phyloP scores from a whole-genome alignment of 192 early-diverging fungal genomes.

The Rhizoclosmatium sp. region DNA sequence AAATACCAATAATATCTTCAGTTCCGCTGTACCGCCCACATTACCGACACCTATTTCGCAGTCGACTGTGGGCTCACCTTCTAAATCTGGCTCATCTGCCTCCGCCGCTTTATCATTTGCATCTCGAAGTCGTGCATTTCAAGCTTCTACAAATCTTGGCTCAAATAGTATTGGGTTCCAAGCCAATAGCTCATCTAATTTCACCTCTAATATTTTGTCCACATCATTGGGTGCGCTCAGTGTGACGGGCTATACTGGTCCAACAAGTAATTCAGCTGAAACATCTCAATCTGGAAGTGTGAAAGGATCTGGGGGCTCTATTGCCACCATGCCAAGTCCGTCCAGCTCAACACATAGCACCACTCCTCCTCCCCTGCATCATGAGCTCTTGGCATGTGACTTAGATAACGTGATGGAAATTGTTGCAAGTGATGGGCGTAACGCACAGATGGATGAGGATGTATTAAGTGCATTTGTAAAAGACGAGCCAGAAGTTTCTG shows the following conservation, averaged over 20 bases:
- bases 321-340: conserved; percentile 19
- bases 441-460: neutral
- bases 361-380: conserved; percentile 32
- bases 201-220: conserved; percentile 21
- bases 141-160: neutral
- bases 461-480: neutral
- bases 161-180: neutral
- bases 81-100: neutral
- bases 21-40: neutral
- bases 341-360: conserved; percentile 13
- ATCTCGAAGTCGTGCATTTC: conserved; percentile 19
- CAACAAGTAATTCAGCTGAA: neutral
- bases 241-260: neutral
- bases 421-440: neutral
- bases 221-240: conserved; percentile 27
- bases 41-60: neutral
- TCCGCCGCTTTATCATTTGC: conserved; percentile 15
- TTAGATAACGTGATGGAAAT: neutral
- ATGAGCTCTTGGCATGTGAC: conserved; percentile 1
- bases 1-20: no score
- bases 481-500: neutral
- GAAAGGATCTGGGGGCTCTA: neutral
- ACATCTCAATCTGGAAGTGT: neutral
- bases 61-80: neutral
- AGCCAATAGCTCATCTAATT: neutral